Evolutionary conservation across 805 yeast species (phyloP), one percentile per base, ranked within the genome.

Genomic region (Kregervanrija delftensis): DNA sequence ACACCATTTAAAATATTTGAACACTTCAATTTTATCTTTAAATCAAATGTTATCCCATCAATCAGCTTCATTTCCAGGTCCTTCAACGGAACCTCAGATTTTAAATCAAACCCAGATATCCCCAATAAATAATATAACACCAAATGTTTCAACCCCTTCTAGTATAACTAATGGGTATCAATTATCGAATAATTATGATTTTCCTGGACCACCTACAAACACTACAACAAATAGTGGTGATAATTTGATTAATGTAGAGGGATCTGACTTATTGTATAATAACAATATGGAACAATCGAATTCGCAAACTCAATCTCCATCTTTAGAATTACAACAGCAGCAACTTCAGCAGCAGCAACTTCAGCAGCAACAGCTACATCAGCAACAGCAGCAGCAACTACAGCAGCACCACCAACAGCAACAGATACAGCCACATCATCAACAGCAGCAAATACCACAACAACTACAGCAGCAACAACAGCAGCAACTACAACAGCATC

Each of bases 81-180:
- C 50, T 55, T 56, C 57, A 60, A 67, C 78, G 73, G 76, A 35
- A 59, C 64, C 45, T 48, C 58, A 57, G 33, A 53, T 56, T 16
- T 58, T 63, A 50, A 70, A 74, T 4, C 77, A 77, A 28, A 60
- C 61, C 44, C 65, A 64, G 2, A 77, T 78, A 31, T 70, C 69
- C 35, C 60, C 48, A 4, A 69, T 14, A 33, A 14, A 33, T 14
- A 14, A 75, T 2, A 77, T 76, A 22, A 48, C 37, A 13, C 12
- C 16, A 35, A 35, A 22, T 22, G 28, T 22, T 22, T 22, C 28
- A 22, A 22, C 28, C 8, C 28, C 28, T 22, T 22, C 28, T 22
- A 22, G 28, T 22, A 22, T 22, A 22, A 22, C 5, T 22, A 22
- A 22, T 6, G 28, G 28, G 28, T 22, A 22, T 22, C 28, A 22